Base-by-base conservation (phyloP, 495 filamentous ascomycete genomes). In the Penicillium atrosanguineum region DNA sequence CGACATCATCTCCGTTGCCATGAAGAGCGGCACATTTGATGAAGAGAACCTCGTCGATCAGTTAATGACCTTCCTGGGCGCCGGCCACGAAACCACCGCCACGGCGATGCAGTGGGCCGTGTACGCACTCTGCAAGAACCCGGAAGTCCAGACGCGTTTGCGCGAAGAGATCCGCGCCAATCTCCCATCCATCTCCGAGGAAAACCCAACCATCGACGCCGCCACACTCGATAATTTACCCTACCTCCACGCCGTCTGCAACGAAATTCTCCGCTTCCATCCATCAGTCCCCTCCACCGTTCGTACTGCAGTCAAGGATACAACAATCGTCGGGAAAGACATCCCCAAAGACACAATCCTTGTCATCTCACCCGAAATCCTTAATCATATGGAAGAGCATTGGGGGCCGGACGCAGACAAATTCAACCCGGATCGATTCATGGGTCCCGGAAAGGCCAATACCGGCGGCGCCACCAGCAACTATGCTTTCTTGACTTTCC, bases 61-160 rank as follows among this genome's bases (percentile, higher is more conserved):
- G 64, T 80, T 94, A 65, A 95, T 96, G 91, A 97, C 92, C 3
- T 96, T 97, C 75, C 83, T 96, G 3, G 88, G 86, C 0, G 92
- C 93, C 0, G 93, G 93, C 16, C 93, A 97, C 65, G 93, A 95
- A 74, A 88, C 84, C 7, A 87, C 85, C 7, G 74, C 85, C 2
- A 71, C 80, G 6, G 76, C 83, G 11, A 68, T 87, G 55, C 76
- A 76, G 44, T 88, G 84, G 84, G 76, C 81, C 7, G 58, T 82
- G 16, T 85, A 84, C 52, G 69, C 78, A 0, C 68, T 87, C 20
- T 83, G 77, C 72, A 75, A 81, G 50, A 70, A 87, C 58, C 81
- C 78, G 0, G 71, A 79, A 6, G 65, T 81, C 1, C 85, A 88
- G 56, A 62, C 61, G 37, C 76, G 77, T 18, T 76, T 88, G 0